Base-by-base conservation (phyloP, 805 yeast genomes). In the Candida adriatica region DNA sequence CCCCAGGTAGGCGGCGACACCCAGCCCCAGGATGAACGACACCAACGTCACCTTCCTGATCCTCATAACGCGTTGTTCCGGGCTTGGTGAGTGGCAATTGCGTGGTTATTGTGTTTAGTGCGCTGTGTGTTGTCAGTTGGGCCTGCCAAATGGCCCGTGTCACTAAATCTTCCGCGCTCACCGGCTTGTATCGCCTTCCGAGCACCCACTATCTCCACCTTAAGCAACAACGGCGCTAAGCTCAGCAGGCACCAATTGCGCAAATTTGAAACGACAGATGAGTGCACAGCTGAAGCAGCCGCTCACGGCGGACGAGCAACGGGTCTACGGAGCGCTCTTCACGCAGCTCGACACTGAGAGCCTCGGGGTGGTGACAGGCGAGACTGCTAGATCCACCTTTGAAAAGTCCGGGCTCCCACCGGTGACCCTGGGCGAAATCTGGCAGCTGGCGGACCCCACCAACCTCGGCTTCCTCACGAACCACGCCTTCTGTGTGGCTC, bases 381-480 rank as follows among this genome's bases (percentile, higher is more conserved):
- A 81, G 23, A 75, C 79, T 24, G 84, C 95, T 9, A 74, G 92
- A 43, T 68, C 85, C 9, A 66, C 94, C 6, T 76, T 92, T 42
- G 95, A 87, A 47, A 82, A 81, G 37, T 78, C 94, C 4, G 94
- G 94, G 2, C 66, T 92, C 29, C 77, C 92, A 6, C 79, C 94
- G 4, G 65, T 77, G 13, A 61, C 72, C 18, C 65, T 92, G 21
- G 95, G 96, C 8, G 92, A 87, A 57, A 79, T 92, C 41, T 92
- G 98, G 98, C 88, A 83, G 55, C 55, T 82, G 21, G 87, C 95
- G n/a, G 99, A 92, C 59, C 70, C 73, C n/a, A 78, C 75, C 37
- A 86, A 86, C 60, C 68, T 76, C 41, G 99, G 99, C 0, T 82
- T 79, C 49, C 65, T 92, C 41, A 80, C 79, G 45, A 84, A 79